Base-by-base conservation (phyloP, 2,329 filamentous ascomycete species). In the Hypoxylon sp. region DNA sequence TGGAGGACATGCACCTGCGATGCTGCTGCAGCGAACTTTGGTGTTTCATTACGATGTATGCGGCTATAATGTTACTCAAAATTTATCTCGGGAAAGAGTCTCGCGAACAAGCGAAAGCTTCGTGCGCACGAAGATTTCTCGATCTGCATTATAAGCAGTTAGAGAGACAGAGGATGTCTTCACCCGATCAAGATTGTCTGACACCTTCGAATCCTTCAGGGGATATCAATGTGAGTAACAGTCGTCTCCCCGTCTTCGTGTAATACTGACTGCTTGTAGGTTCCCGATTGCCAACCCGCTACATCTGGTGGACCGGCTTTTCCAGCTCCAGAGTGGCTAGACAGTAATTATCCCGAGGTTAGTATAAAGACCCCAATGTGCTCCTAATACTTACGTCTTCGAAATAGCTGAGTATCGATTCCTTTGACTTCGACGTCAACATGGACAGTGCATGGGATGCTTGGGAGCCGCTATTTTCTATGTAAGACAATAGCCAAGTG, bases 11-110 rank as follows among this genome's bases (percentile, higher is more conserved):
- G n/a, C 70, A 72, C 36, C 62, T 74, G 12, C 54, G 61, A 14
- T 71, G 67, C 36, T 66, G 67, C 32, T 24, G 68, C 32, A 64
- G 65, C 44, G 69, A 73, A 42, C 73, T 72, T 5, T 74, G 72
- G 71, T 71, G 70, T 30, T 66, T 65, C 18, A 50, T 70, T 4
- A 72, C 69, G 9, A 68, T 73, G 64, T 68, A 64, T 26, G 70
- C 61, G 2, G 67, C 68, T 2, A 64, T 71, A 26, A 67, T 68
- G 68, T 49, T 75, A 8, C 63, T 73, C n/a, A 69, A 72, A 26
- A 64, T 71, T 36, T 64, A 65, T 45, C 36, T 65, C 3, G 62
- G 61, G 14, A 60, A 55, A 22, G 64, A 72, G 40, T 54, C 72
- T 11, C 42, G 38, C 1, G 64, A 70, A 16, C 54, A 55, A 36